A percentile compares a stretch with the other conserved stretches of the same genome.
Conservation (phyloP, 768 basidiomycete species). For the Clitopilus hobsonii region DNA sequence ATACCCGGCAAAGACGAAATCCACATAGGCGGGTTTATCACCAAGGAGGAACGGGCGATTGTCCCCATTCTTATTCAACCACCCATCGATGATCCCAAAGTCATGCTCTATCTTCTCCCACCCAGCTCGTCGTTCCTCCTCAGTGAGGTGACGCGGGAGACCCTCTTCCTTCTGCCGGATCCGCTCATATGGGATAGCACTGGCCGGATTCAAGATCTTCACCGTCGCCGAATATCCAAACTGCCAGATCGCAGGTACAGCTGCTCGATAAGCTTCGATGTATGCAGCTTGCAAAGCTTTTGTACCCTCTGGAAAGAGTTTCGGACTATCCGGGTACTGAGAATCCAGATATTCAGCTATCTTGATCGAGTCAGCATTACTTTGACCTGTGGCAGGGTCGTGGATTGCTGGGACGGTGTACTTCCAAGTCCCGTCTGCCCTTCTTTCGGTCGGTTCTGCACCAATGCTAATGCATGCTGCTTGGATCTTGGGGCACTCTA, state of each 20-base stretch:
- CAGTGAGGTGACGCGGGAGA: not conserved
- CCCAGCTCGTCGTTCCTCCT: not conserved
- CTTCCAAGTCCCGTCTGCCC: conserved; percentile 19
- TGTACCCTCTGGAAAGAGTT: conserved; percentile 19
- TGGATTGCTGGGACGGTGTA: conserved; percentile 39
- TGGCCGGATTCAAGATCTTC: not conserved
- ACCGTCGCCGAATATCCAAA: not conserved
- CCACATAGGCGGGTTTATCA: not conserved
- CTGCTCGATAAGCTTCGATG: not conserved
- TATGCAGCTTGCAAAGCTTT: not conserved
- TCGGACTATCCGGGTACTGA: conserved; percentile 30
- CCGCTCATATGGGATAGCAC: not conserved
- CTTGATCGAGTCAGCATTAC: conserved; percentile 29
- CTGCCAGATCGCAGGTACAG: not conserved
- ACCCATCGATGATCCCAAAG: not conserved
- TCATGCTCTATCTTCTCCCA: not conserved
- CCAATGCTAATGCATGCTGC: conserved; percentile 24
- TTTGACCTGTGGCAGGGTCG: conserved; percentile 29
- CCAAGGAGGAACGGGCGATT: not conserved
- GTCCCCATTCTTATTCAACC: not conserved
- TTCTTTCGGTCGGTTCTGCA: conserved; percentile 22
- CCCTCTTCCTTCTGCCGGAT: not conserved
- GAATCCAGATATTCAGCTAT: conserved; percentile 41
- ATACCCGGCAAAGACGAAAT: not conserved
- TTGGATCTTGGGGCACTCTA: conserved; percentile 38